Percentiles rank a stretch among this genome's conserved stretches.
Conservation (phyloP, 192 early-diverging fungal species). For the Coemansia sp. region DNA sequence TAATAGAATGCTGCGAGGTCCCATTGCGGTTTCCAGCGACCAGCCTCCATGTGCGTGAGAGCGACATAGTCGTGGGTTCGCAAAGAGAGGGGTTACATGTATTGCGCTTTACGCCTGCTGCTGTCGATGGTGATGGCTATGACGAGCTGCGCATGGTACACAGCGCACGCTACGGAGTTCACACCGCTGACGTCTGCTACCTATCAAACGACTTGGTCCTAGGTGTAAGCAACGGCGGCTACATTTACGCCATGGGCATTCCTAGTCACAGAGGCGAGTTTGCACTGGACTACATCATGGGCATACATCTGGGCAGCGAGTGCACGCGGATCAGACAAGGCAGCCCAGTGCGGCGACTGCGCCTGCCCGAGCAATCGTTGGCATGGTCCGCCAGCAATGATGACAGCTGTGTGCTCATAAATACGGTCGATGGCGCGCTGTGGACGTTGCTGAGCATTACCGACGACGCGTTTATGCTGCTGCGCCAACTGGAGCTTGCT, state of each 20-base stretch:
- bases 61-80: conserved; percentile 33
- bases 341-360: conserved; percentile 10
- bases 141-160: conserved; percentile 22
- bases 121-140: neutral
- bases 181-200: conserved; percentile 35
- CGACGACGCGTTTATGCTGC: conserved; percentile 17
- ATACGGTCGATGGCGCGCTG: conserved; percentile 26
- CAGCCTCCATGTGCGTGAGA: conserved; percentile 28
- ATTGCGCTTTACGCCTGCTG: conserved; percentile 20
- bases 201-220: conserved; percentile 18
- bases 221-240: conserved; percentile 31
- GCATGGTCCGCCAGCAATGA: conserved; percentile 18
- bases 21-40: conserved; percentile 32
- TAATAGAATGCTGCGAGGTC: conserved; percentile 47
- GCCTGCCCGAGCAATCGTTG: conserved; percentile 7
- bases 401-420: conserved; percentile 11
- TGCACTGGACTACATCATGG: conserved; percentile 33
- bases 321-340: conserved; percentile 28
- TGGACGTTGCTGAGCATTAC: conserved; percentile 40
- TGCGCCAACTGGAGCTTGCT: conserved; percentile 20
- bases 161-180: conserved; percentile 31
- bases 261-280: conserved; percentile 24
- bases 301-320: conserved; percentile 29
- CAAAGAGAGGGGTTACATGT: conserved; percentile 33
- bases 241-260: conserved; percentile 23